Evolutionary conservation across 1,139 yeast species (phyloP).

Genomic region (Saccharomyces hybrid): DNA sequence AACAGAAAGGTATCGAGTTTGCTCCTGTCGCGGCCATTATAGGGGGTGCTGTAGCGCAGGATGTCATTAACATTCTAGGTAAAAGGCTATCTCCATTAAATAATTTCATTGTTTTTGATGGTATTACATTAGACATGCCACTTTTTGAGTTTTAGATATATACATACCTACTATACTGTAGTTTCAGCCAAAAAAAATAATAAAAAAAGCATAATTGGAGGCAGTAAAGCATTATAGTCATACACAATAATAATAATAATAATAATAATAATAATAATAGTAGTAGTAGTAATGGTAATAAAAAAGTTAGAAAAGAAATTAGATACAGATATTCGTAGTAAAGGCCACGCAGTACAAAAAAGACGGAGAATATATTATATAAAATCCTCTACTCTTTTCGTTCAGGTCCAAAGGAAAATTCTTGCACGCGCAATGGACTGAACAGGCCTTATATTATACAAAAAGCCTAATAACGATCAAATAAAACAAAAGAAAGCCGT

Average conservation of each 20-base stretch:
- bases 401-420: neutral
- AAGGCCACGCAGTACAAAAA: neutral
- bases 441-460: neutral
- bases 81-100: conserved; percentile 75
- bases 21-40: conserved; percentile 82
- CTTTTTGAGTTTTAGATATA: conserved; percentile 40
- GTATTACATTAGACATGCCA: conserved; percentile 65
- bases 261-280: neutral
- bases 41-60: conserved; percentile 90
- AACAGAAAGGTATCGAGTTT: conserved; percentile 60
- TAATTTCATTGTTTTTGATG: conserved; percentile 73
- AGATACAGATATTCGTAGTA: conserved; percentile 1
- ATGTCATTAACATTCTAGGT: conserved; percentile 75
- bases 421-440: neutral
- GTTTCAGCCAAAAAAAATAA: neutral
- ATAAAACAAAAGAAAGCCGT: neutral
- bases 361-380: neutral
- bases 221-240: neutral
- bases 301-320: neutral
- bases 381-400: neutral
- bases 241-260: conserved; percentile 1
- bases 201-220: neutral
- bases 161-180: neutral
- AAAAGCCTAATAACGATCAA: neutral
- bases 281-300: neutral